Evolutionary conservation across 2,329 filamentous ascomycete genomes (phyloP).

Genomic region (Alternaria consortialis): DNA sequence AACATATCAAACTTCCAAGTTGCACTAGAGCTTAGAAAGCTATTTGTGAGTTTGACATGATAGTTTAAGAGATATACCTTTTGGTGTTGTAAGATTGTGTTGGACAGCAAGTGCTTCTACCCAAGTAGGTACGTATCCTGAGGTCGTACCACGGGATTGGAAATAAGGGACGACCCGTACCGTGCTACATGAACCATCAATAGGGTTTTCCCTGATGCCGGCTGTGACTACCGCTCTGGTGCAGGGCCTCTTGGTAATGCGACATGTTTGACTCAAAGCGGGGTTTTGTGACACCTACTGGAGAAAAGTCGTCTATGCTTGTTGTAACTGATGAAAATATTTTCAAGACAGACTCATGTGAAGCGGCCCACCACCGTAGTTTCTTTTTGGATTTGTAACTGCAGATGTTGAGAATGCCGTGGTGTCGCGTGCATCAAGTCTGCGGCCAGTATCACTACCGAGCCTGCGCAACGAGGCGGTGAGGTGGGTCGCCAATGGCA

Average conservation of each 20-base stretch:
- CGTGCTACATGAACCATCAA: background rate
- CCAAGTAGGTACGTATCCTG: background rate
- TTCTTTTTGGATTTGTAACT: background rate
- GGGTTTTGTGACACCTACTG: background rate
- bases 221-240: background rate
- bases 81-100: background rate
- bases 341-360: background rate
- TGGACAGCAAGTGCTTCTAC: background rate
- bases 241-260: background rate
- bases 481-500: constrained; percentile 6
- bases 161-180: constrained; percentile 1
- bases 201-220: background rate
- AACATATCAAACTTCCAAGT: background rate
- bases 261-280: background rate
- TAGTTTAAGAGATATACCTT: background rate
- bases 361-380: background rate
- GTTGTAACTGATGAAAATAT: background rate
- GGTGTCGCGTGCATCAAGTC: constrained; percentile 3
- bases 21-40: background rate
- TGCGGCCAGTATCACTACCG: background rate
- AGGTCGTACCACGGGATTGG: background rate
- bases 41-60: background rate
- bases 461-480: background rate
- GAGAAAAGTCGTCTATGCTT: background rate
- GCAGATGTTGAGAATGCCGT: constrained; percentile 3